These are phyloP conservation scores for Climacium dendroides DNA, from an alignment of 225 moss, liverwort and hornwort species.

Conservation along the genomic window DNA sequence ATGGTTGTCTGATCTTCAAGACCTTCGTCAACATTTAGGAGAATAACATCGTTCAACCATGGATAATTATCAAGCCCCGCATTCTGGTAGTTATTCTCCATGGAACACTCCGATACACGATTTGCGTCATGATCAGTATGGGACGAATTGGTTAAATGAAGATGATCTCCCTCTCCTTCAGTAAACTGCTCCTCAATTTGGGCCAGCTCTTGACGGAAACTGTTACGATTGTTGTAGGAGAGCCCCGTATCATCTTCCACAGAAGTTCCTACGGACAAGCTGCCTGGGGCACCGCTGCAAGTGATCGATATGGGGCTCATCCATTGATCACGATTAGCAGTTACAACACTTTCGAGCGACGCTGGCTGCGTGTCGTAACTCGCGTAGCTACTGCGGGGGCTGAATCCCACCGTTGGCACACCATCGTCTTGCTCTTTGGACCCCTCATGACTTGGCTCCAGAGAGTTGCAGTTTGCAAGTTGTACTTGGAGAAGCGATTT, in stretches of 20 bases:
- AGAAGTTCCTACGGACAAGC: neutral
- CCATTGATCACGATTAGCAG: neutral
- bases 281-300: neutral
- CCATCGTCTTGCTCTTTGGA: neutral
- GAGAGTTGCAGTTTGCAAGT: neutral
- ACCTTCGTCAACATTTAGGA: neutral
- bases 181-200: neutral
- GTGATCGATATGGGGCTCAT: neutral
- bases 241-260: neutral
- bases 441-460: neutral
- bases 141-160: neutral
- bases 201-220: neutral
- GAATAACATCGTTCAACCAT: neutral
- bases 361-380: neutral
- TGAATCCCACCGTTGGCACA: neutral
- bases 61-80: neutral
- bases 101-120: neutral
- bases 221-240: neutral
- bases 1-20: neutral
- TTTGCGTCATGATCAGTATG: neutral
- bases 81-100: neutral
- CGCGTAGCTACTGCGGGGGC: neutral
- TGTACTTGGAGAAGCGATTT: neutral
- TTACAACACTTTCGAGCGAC: neutral
- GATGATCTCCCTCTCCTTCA: neutral